Evolutionary conservation across 2,329 filamentous ascomycete species (phyloP), one percentile per base, ranked within the genome.

Genomic region (Aureobasidium leucospermi): DNA sequence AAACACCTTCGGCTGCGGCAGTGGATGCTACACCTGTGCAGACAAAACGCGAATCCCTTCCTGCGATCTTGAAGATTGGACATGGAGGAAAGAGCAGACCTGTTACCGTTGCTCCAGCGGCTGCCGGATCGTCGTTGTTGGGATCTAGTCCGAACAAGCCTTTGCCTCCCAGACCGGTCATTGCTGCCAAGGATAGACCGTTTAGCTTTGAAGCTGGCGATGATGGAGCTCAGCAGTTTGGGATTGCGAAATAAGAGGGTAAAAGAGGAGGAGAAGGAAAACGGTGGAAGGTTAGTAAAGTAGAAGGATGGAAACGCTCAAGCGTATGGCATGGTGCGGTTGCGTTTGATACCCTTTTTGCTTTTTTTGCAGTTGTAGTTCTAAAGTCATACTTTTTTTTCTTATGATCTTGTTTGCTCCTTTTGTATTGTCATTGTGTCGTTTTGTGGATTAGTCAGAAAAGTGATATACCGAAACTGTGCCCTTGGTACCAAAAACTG

Each of bases 171-270:
- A 56, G 52, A 56, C 52, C 39, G 9, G 38, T 56, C 2, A 10
- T 23, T 13, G 13, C n/a, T 34, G 52, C 16, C 4, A 56, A 56
- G 52, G 9, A 56, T 6, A 46, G 52, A 23, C 52, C 52, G 9
- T 56, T 56, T 28, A 56, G 52, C 36, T 46, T 56, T 23, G 52
- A 56, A 6, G 19, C 29, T n/a, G 52, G 52, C 1, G 52, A 46
- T 46, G 51, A 55, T 43, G 39, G 13, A 5, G 39, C 23, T 16
- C 13, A 41, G 36, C 34, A 55, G 15, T 55, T 42, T 34, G 51
- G 51, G 9, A 34, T 55, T 23, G 51, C 51, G 9, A 55, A 43
- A 38, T 55, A 13, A 28, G 4, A 13, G 34, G 8, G 34, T 4
- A 36, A 13, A 49, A 23, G 23, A 23, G 23, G 32, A 28, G 5